phyloP scores from a whole-genome alignment of 768 basidiomycete genomes.

The Rhodotorula diobovata region DNA sequence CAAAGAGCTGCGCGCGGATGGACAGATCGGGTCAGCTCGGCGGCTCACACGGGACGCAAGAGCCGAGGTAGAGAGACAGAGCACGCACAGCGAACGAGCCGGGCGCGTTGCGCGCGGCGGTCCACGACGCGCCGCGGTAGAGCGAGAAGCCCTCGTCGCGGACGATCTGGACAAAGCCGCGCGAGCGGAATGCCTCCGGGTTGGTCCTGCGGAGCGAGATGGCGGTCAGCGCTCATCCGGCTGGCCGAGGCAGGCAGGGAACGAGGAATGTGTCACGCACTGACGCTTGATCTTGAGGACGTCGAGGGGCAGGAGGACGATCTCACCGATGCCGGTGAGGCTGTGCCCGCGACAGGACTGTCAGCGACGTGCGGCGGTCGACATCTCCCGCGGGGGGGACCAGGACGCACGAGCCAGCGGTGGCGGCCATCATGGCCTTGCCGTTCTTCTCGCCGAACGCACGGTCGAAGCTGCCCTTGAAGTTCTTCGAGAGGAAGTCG shows the following conservation, averaged over 20 bases:
- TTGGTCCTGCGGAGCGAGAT: constrained; percentile 55
- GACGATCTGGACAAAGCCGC: constrained; percentile 82
- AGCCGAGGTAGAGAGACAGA: neutral
- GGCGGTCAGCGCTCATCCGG: neutral
- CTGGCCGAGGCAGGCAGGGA: neutral
- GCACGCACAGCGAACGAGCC: constrained; percentile 81
- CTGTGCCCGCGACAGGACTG: constrained; percentile 42
- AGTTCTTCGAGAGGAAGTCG: constrained; percentile 77
- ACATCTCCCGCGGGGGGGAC: neutral
- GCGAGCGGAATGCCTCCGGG: constrained; percentile 94
- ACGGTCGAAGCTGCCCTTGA: constrained; percentile 73
- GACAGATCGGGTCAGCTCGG: neutral
- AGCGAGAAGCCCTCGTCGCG: constrained; percentile 84
- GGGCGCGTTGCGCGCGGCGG: constrained; percentile 86
- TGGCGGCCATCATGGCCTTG: constrained; percentile 91
- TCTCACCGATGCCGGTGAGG: constrained; percentile 83
- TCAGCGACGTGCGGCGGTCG: no score
- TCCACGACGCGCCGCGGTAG: constrained; percentile 99
- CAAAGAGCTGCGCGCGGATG: constrained; percentile 98
- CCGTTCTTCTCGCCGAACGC: constrained; percentile 90
- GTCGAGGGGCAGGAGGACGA: constrained; percentile 93
- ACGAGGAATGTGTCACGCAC: constrained; percentile 49
- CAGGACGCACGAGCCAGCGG: constrained; percentile 73
- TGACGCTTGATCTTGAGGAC: constrained; percentile 98
- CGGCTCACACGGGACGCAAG: neutral